These are phyloP conservation scores for Suillus subluteus DNA, from an alignment of 768 basidiomycete species.

Conservation along the genomic window DNA sequence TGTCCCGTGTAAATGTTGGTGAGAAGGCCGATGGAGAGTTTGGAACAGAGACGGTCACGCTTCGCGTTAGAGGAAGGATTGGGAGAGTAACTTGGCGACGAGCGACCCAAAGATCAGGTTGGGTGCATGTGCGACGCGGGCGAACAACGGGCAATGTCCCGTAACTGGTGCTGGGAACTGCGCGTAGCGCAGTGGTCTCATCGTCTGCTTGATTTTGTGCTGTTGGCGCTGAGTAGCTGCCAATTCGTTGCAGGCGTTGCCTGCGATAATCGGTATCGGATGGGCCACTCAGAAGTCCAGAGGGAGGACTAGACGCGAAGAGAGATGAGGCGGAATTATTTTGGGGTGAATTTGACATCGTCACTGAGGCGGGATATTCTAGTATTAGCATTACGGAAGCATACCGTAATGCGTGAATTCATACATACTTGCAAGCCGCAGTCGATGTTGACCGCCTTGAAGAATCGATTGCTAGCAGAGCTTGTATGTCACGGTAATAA, in stretches of 20 bases:
- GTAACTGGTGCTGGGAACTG: slow-evolving; percentile 46
- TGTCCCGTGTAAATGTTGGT: slow-evolving; percentile 34
- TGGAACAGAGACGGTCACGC: slow-evolving; percentile 41
- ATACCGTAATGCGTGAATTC: not conserved
- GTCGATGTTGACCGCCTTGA: not conserved
- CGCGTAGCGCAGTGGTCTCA: slow-evolving; percentile 42
- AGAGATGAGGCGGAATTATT: slow-evolving; percentile 26
- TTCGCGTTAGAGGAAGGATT: slow-evolving; percentile 33
- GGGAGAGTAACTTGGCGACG: slow-evolving; percentile 44
- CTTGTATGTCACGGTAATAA: not conserved
- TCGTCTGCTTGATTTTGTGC: slow-evolving; percentile 15
- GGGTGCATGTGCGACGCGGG: slow-evolving; percentile 31
- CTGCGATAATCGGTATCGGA: slow-evolving; percentile 64
- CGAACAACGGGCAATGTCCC: slow-evolving; percentile 52
- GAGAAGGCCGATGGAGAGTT: slow-evolving; percentile 35
- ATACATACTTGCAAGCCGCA: not conserved
- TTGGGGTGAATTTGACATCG: slow-evolving; percentile 22
- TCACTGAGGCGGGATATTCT: not conserved
- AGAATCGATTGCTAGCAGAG: not conserved
- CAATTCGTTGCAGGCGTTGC: slow-evolving; percentile 60
- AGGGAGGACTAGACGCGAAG: slow-evolving; percentile 19
- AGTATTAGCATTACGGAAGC: not conserved
- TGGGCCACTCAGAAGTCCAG: slow-evolving; percentile 49
- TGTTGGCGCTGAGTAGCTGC: slow-evolving; percentile 22
- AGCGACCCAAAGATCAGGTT: slow-evolving; percentile 21